Base-by-base conservation (phyloP, 2,329 filamentous ascomycete species). In the Fonsecaea nubica region DNA sequence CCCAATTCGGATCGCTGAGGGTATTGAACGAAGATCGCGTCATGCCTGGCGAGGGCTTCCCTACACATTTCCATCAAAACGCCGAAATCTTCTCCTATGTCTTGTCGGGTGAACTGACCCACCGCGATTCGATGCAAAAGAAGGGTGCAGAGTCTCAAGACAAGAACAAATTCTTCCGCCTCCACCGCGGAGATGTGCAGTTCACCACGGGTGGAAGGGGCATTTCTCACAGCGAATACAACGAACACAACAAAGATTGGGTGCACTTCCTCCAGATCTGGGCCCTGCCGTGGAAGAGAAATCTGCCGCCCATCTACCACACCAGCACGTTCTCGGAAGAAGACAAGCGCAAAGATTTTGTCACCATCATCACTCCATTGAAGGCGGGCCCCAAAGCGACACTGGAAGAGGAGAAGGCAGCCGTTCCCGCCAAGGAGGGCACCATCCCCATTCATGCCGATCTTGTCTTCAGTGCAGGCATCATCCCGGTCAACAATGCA, bases 81-180 rank as follows among this genome's bases (percentile, higher is more conserved):
- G 93, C 92, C 77, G 91, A 96, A 78, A 96, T 96, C 80, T 96
- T 94, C 84, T 89, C 86, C 75, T 95, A 96, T 80, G 90, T 96
- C 74, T 83, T 96, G n/a, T 87, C 84, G 55, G 92, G 93, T 70
- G 91, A 94, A 79, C 86, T 96, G 69, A 94, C 93, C 56, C 93
- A 96, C 81, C 89, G 92, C 56, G 92, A 96, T 80, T 91, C 87
- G 67, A 93, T 96, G 89, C 86, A 92, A 72, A 86, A 87, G 77
- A 92, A 89, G 79, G 87, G 87, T 54, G 79, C 82, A 21, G 88
- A 90, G 75, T 86, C 84, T 25, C 48, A 62, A n/a, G 84, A 85
- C 52, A 78, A 77, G 10, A 87, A 91, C 75, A 82, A 87, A 72
- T 92, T 91, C 75, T 91, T 83, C 74, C 83, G 87, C 38, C 89